Conservation (phyloP, 2,329 filamentous ascomycete species). For the Neurospora crassa region DNA sequence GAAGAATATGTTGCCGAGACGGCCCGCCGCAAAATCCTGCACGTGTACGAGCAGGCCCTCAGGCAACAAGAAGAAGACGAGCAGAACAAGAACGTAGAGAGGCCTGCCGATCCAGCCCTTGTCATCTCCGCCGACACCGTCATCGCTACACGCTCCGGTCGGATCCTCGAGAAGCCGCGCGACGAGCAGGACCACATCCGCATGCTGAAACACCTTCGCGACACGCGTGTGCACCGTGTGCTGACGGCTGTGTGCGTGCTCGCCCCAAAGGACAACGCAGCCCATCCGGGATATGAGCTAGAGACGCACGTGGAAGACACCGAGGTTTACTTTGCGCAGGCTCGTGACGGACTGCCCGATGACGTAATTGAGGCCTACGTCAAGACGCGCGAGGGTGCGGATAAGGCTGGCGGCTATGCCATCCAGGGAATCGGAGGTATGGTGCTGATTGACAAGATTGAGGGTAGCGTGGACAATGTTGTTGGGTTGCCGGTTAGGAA, state of each 20-base stretch:
- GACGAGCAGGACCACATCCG: slow-evolving; percentile 70
- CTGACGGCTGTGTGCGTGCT: slow-evolving; percentile 81
- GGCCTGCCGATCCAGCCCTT: slow-evolving; percentile 59
- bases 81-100: slow-evolving; percentile 17
- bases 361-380: slow-evolving; percentile 75
- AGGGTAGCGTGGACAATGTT: slow-evolving; percentile 89
- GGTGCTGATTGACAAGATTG: slow-evolving; percentile 78
- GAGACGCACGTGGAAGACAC: slow-evolving; percentile 84
- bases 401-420: slow-evolving; percentile 95
- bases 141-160: slow-evolving; percentile 65
- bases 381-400: slow-evolving; percentile 78
- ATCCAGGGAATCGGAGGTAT: slow-evolving; percentile 83
- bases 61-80: slow-evolving; percentile 26
- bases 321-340: slow-evolving; percentile 71
- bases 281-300: slow-evolving; percentile 77
- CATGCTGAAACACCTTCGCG: slow-evolving; percentile 76
- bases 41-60: slow-evolving; percentile 50
- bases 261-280: slow-evolving; percentile 68
- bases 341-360: slow-evolving; percentile 51
- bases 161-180: slow-evolving; percentile 84
- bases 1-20: slow-evolving; percentile 89
- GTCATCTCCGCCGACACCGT: slow-evolving; percentile 89
- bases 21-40: slow-evolving; percentile 70
- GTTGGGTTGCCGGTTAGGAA: slow-evolving; percentile 77
- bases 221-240: slow-evolving; percentile 69